These are phyloP conservation scores for Claviceps sp. DNA, from an alignment of 2,329 filamentous ascomycete genomes.

Conservation along the genomic window DNA sequence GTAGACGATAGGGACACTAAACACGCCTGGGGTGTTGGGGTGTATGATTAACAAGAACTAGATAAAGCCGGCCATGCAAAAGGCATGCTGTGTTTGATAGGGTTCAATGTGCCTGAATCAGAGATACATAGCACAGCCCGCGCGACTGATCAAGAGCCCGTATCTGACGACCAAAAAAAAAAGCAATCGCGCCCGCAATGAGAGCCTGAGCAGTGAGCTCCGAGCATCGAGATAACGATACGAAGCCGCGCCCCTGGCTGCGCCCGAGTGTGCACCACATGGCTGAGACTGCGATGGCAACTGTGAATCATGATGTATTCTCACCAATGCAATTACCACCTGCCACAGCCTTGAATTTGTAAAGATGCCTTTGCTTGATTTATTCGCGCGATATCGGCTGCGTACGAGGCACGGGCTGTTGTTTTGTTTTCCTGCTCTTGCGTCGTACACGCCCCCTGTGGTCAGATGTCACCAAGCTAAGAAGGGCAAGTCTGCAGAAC, in stretches of 20 bases:
- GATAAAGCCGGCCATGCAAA: neutral
- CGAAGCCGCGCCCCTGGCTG: neutral
- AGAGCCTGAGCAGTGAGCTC: neutral
- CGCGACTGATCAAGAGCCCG: neutral
- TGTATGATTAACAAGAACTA: slow-evolving; percentile 1
- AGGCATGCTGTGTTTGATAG: neutral
- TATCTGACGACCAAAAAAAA: neutral
- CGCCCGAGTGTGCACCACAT: neutral
- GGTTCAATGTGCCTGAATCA: neutral
- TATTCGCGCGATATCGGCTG: neutral
- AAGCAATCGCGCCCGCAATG: neutral
- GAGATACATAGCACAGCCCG: no score
- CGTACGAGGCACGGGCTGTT: neutral
- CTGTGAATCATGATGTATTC: neutral
- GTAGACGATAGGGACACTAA: neutral
- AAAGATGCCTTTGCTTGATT: no score
- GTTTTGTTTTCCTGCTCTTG: neutral
- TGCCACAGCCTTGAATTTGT: no score
- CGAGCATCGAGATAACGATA: neutral
- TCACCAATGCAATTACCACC: no score
- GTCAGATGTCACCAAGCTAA: slow-evolving; percentile 1
- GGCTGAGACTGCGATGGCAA: neutral
- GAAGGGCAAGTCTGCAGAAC: slow-evolving; percentile 1
- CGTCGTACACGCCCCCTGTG: slow-evolving; percentile 1
- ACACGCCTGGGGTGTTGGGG: neutral